Evolutionary conservation across 2,329 filamentous ascomycete species (phyloP), one percentile per base, ranked within the genome.

Genomic region (Xylaria sp.): DNA sequence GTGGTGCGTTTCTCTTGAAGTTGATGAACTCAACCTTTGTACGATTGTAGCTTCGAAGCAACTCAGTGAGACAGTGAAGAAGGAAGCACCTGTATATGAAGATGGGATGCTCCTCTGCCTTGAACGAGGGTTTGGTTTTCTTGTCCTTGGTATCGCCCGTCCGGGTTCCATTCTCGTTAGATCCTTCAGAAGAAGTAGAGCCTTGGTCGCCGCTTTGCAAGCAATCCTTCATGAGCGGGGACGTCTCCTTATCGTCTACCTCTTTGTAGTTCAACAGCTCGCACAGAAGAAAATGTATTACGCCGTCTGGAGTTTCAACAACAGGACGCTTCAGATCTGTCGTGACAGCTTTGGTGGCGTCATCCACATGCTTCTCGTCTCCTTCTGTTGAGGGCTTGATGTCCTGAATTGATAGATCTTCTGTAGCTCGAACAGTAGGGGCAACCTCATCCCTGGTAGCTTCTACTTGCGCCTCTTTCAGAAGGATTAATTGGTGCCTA

Each of bases 21-120:
- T 97, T 97, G 78, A 99, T 97, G 72, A 99, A 97, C 72, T 99
- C 95, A 49, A 99, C 85, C 80, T 99, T 99, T 7, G 92, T 91
- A 57, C 92, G 87, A 67, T 92, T 96, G 76, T 97, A 99, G 69
- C 89, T 95, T 59, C 90, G 87, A 11, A 99, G 80, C 11, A 99
- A 83, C 74, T 99, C 94, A 0, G 91, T 88, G 46, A 99, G 79
- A 69, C 92, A 96, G 71, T 94, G 92, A 37, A 99, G 82, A 55
- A 99, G 78, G 78, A 97, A 97, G 76, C 93, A 97, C 52, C 94
- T 86, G 71, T 97, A 99, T 56, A 97, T 88, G 76, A 96, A 99
- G 61, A 96, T 97, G 0, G 92, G 91, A 72, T 99, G 92, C 39
- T 97, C 89, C 54, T 96, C 92, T 0, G 90, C 80, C 75, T 96